phyloP scores from a whole-genome alignment of 2,329 filamentous ascomycete genomes.

The Thelonectria rubi region DNA sequence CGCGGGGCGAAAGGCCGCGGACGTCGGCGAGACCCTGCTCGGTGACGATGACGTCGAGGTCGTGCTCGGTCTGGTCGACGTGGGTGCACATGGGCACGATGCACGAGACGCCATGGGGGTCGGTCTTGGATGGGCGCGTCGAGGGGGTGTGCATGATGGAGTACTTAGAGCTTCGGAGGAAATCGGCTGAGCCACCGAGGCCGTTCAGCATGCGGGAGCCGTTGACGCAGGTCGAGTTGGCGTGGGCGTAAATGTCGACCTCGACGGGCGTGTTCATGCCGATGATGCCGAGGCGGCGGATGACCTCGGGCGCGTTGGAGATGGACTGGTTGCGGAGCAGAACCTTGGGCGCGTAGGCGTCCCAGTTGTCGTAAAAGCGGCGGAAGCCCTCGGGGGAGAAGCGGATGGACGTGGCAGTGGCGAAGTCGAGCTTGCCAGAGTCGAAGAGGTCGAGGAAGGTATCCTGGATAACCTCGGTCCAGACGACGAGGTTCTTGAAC shows the following conservation, averaged over 20 bases:
- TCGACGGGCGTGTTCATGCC: slow-evolving; percentile 96
- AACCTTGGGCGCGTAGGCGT: slow-evolving; percentile 80
- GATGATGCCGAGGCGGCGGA: slow-evolving; percentile 85
- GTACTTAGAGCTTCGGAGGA: slow-evolving; percentile 82
- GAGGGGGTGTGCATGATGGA: slow-evolving; percentile 94
- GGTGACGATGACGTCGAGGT: slow-evolving; percentile 87
- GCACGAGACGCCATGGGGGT: slow-evolving; percentile 82
- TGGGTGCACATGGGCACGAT: slow-evolving; percentile 96
- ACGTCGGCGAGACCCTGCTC: slow-evolving; percentile 83
- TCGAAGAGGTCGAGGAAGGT: slow-evolving; percentile 94
- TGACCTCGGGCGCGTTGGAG: slow-evolving; percentile 90
- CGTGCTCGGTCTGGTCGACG: slow-evolving; percentile 92
- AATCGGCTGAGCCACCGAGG: slow-evolving; percentile 83
- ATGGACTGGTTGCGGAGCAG: slow-evolving; percentile 89
- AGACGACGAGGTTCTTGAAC: slow-evolving; percentile 88
- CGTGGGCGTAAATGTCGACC: slow-evolving; percentile 94
- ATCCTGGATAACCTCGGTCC: slow-evolving; percentile 94
- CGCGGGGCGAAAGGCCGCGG: slow-evolving; percentile 79
- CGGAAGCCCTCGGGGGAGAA: slow-evolving; percentile 92
- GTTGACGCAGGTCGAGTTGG: slow-evolving; percentile 91
- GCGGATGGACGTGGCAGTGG: slow-evolving; percentile 87
- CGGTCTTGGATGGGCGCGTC: slow-evolving; percentile 80
- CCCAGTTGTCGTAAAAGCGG: slow-evolving; percentile 89
- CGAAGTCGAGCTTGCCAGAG: slow-evolving; percentile 86
- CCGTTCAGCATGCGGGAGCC: slow-evolving; percentile 89